Base-by-base conservation (phyloP, 345 rosid species). In the Sonneratia caseolaris region DNA sequence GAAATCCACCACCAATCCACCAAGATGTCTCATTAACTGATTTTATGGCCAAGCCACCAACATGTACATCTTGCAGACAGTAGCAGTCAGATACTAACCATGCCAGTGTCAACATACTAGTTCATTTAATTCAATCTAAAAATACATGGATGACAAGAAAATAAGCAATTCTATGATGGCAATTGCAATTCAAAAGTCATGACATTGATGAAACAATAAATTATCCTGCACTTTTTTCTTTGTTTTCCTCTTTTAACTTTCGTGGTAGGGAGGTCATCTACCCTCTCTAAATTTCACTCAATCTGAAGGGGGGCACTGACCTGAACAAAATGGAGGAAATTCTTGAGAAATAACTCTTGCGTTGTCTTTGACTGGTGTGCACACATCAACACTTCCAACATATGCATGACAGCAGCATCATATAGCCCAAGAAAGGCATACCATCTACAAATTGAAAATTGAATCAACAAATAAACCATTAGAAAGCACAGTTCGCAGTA, bases 251-350 rank as follows among this genome's bases (percentile, higher is more conserved):
- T 53, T 53, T 53, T 21, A 53, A 53, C 9, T 53, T 18, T 53
- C 18, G 0, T 21, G 22, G 59, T n/a, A 53, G 59, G 59, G n/a
- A 53, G 59, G 59, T 53, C 22, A 53, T 3, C 16, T 53, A 53
- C 59, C 22, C n/a, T 19, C 59, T 53, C 59, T 21, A 53, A 16
- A 18, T 53, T 4, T 18, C 7, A 18, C 59, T n/a, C 66, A 62
- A 35, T 27, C 0, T 3, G 35, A 13, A 27, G 38, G 7, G 38
- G 7, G 27, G 66, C 5, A 62, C 38, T 12, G 37, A 86, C 98
- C 96, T 95, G 89, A 73, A 95, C 88, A 80, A 86, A 82, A 71
- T 89, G 86, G 77, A 90, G 92, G 78, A 95, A 95, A 77, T 88
- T 91, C 79, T 83, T 84, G 59, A 95, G 84, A 74, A 90, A 90